Evolutionary conservation across 2,329 filamentous ascomycete genomes (phyloP), one percentile per base, ranked within the genome.

Genomic region (Thielaviopsis populi): DNA sequence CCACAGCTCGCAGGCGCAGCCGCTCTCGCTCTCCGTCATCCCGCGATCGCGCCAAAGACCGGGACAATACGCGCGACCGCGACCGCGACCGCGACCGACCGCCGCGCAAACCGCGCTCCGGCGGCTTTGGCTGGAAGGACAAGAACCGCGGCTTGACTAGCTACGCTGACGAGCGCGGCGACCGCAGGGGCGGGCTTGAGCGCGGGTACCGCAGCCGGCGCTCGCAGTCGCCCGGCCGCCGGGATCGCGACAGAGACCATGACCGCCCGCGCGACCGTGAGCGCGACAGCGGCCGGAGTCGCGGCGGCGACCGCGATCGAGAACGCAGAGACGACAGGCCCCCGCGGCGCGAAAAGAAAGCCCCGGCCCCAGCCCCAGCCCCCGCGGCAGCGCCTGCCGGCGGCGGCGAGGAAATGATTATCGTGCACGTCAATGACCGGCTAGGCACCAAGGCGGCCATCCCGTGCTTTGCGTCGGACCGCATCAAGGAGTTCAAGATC

Each of bases 381-480:
- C 11, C 62, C 67, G 67, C 66, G 64, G 53, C 67, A 67, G 70
- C 66, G 19, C 59, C 30, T 71, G 69, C 59, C 69, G 67, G 64
- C 70, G 66, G 66, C 19, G 73, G 78, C 5, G 87, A 95, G 71
- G 86, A 90, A 64, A 95, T 96, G 87, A 96, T 97, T 69, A 83
- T 95, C 61, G 91, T 97, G 19, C 84, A 92, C 70, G 85, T 97
- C 71, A 97, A 97, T 73, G 92, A 97, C 74, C 83, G 92, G n/a
- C 78, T 97, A 42, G 92, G 92, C 13, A 96, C 92, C n/a, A 96
- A 96, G 71, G 89, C 91, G 17, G 87, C 89, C 62, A 94, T 97
- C 68, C 92, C 92, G 0, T 96, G 91, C 72, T 78, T 96, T 65
- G 85, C 89, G 0, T 87, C 84, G 2, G 92, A 97, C 75, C 86